phyloP scores from a whole-genome alignment of 2,329 filamentous ascomycete genomes.

The Phialophora expanda region DNA sequence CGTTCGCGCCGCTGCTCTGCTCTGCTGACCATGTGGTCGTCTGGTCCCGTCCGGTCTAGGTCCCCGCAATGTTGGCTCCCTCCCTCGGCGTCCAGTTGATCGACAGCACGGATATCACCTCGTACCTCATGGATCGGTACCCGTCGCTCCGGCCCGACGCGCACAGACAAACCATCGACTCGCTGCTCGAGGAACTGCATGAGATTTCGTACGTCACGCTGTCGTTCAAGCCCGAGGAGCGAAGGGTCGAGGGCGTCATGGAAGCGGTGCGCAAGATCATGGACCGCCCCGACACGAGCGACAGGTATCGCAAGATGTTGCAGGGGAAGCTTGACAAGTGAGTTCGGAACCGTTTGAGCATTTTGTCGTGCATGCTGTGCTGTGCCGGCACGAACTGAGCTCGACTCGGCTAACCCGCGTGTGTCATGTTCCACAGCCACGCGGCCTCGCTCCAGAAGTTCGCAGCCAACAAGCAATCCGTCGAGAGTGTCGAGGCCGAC shows the following conservation, averaged over 20 bases:
- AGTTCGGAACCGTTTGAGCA: background rate
- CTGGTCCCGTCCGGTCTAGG: background rate
- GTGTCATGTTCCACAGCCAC: constrained; percentile 3
- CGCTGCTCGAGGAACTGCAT: constrained; percentile 21
- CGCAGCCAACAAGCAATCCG: background rate
- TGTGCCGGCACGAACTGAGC: background rate
- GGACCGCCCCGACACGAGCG: constrained; percentile 3
- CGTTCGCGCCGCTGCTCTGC: too few species aligned
- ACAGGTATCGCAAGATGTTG: constrained; percentile 14
- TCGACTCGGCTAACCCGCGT: background rate
- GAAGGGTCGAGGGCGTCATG: constrained; percentile 20
- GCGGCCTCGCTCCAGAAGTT: background rate
- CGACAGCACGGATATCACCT: constrained; percentile 25
- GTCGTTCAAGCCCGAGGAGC: constrained; percentile 25
- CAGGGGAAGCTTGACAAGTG: constrained; percentile 13
- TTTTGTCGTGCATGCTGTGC: background rate
- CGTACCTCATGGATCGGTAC: constrained; percentile 19
- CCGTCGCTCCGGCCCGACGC: constrained; percentile 11
- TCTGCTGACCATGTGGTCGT: background rate
- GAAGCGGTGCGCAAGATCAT: constrained; percentile 12
- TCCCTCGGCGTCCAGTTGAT: constrained; percentile 5
- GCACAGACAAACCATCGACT: constrained; percentile 13
- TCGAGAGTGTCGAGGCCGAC: constrained; percentile 13
- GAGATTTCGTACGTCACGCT: constrained; percentile 23
- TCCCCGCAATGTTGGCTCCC: constrained; percentile 12